A percentile compares a stretch with the other conserved stretches of the same genome.
These are phyloP conservation scores for Recurvomyces mirabilis DNA, from an alignment of 495 filamentous ascomycete species.

Conservation along the genomic window DNA sequence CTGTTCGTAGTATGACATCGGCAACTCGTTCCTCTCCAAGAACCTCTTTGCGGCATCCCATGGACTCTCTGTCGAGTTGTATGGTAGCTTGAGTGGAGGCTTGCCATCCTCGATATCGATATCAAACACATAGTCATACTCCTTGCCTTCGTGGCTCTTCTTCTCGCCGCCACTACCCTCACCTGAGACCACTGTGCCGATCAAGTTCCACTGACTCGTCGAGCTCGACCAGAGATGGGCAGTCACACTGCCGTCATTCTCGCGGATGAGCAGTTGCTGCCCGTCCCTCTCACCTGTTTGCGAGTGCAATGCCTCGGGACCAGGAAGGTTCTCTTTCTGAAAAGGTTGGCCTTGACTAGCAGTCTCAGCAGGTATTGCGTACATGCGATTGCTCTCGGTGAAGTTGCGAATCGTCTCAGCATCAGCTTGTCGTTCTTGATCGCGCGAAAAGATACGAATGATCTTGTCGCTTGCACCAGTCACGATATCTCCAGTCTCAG, in stretches of 20 bases:
- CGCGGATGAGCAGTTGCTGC: slow-evolving; percentile 80
- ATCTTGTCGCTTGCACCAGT: slow-evolving; percentile 84
- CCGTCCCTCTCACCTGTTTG: slow-evolving; percentile 85
- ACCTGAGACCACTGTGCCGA: slow-evolving; percentile 88
- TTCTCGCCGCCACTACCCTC: slow-evolving; percentile 69
- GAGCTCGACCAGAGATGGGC: slow-evolving; percentile 37
- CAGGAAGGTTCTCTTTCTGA: slow-evolving; percentile 82
- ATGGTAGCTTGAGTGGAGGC: slow-evolving; percentile 85
- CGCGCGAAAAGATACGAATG: slow-evolving; percentile 74
- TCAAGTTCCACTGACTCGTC: slow-evolving; percentile 60
- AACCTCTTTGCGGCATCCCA: slow-evolving; percentile 90
- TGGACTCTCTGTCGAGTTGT: slow-evolving; percentile 83
- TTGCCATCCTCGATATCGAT: slow-evolving; percentile 96
- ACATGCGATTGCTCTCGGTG: slow-evolving; percentile 58
- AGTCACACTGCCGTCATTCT: slow-evolving; percentile 59
- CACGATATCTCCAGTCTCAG: slow-evolving; percentile 78
- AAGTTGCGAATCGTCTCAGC: slow-evolving; percentile 49
- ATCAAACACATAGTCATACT: slow-evolving; percentile 97
- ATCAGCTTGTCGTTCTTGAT: slow-evolving; percentile 56
- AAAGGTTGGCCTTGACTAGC: slow-evolving; percentile 54
- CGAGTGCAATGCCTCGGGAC: slow-evolving; percentile 67
- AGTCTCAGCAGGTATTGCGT: slow-evolving; percentile 78
- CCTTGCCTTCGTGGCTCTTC: slow-evolving; percentile 64
- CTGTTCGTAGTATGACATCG: slow-evolving; percentile 81
- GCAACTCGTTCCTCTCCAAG: slow-evolving; percentile 79